Percentiles rank a stretch among this genome's conserved stretches.
phyloP scores from a whole-genome alignment of 75 land plant genomes.

The Selaginella moellendorffii region DNA sequence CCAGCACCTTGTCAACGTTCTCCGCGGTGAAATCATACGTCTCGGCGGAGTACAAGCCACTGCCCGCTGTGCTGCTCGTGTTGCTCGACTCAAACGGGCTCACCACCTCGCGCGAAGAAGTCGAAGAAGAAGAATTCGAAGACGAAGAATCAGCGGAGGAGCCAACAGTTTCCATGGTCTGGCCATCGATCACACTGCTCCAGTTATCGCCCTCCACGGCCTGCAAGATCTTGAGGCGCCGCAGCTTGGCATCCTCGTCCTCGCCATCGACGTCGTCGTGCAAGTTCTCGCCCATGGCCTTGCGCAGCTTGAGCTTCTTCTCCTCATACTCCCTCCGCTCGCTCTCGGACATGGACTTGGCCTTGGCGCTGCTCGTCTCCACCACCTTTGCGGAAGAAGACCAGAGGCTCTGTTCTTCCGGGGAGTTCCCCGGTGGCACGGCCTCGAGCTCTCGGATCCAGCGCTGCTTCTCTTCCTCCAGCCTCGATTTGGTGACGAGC shows the following conservation, averaged over 20 bases:
- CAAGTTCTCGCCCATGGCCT: conserved; percentile 45
- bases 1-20: conserved; percentile 80
- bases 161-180: conserved; percentile 24
- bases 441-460: conserved; percentile 21
- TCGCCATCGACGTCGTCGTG: conserved; percentile 34
- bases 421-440: conserved; percentile 29
- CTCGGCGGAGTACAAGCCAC: conserved; percentile 72
- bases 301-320: conserved; percentile 40
- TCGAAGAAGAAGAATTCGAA: conserved; percentile 22
- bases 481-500: conserved; percentile 20
- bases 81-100: background rate
- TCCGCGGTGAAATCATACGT: conserved; percentile 50
- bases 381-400: background rate
- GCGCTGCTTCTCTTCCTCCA: conserved; percentile 30
- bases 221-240: conserved; percentile 31
- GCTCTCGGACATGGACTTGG: conserved; percentile 24
- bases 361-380: background rate
- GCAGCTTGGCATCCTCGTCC: conserved; percentile 30
- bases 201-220: conserved; percentile 40
- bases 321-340: conserved; percentile 34
- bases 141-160: conserved; percentile 31
- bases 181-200: conserved; percentile 40
- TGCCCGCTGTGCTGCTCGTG: background rate
- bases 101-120: conserved; percentile 12
- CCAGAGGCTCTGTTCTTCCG: conserved; percentile 27